phyloP scores from a whole-genome alignment of 306 rosid species.

The Mucuna pruriens region DNA sequence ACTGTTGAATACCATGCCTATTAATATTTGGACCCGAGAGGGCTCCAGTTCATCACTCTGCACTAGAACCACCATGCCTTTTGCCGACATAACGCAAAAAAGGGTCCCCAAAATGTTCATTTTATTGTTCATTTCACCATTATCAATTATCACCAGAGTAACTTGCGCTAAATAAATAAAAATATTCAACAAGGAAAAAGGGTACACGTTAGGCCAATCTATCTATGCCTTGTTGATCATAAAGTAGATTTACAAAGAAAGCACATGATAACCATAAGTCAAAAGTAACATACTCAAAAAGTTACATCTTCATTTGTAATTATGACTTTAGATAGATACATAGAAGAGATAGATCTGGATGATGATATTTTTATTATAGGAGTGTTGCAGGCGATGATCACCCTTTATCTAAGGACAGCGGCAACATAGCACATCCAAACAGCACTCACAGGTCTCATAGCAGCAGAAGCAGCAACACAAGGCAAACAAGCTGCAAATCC shows the following conservation, averaged over 20 bases:
- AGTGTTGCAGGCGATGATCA: neutral
- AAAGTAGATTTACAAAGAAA: slow-evolving; percentile 33
- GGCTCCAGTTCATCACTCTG: slow-evolving; percentile 36
- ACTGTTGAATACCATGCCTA: slow-evolving; percentile 38
- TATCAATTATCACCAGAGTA: slow-evolving; percentile 17
- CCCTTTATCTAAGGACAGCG: neutral
- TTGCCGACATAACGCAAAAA: slow-evolving; percentile 39
- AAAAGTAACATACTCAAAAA: slow-evolving; percentile 41
- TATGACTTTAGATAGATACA: neutral
- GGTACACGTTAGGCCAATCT: slow-evolving; percentile 34
- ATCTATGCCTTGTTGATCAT: slow-evolving; percentile 30
- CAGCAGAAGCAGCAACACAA: slow-evolving; percentile 48
- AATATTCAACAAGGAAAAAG: slow-evolving; percentile 5
- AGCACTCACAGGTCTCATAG: slow-evolving; percentile 43
- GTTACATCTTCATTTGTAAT: slow-evolving; percentile 12
- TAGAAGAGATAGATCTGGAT: slow-evolving; percentile 8
- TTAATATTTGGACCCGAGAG: slow-evolving; percentile 29
- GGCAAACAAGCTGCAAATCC: slow-evolving; percentile 34
- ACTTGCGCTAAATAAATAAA: slow-evolving; percentile 10
- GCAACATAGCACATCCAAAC: slow-evolving; percentile 38
- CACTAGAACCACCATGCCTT: slow-evolving; percentile 27
- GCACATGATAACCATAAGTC: slow-evolving; percentile 34
- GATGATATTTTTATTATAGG: neutral
- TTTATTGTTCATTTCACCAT: slow-evolving; percentile 37
- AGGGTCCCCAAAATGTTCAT: slow-evolving; percentile 30